Conservation (phyloP, 2,329 filamentous ascomycete species). For the Ramularia endophylla region DNA sequence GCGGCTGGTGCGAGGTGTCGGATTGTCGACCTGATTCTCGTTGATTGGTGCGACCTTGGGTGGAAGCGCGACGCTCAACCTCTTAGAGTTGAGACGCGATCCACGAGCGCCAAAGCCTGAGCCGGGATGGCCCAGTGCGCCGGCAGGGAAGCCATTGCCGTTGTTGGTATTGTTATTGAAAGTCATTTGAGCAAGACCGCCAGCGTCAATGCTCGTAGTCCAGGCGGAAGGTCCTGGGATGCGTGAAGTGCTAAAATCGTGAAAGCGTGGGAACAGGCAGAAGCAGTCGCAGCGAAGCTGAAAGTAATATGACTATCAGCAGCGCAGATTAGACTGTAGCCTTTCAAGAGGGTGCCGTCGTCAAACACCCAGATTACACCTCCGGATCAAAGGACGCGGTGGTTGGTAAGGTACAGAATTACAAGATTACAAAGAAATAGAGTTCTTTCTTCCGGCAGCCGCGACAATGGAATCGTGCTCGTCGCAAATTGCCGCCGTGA, state of each 20-base stretch:
- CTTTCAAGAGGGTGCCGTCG: constrained; percentile 10
- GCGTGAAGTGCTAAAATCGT: constrained; percentile 18
- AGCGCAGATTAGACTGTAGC: constrained; percentile 18
- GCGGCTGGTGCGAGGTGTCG: constrained; percentile 87
- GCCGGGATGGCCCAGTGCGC: constrained; percentile 67
- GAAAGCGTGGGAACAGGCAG: constrained; percentile 14
- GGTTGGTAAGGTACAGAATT: constrained; percentile 25
- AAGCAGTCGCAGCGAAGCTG: constrained; percentile 7
- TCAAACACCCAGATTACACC: constrained; percentile 26
- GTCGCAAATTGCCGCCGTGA: constrained; percentile 17
- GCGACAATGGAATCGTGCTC: constrained; percentile 18
- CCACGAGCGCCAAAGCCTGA: constrained; percentile 80
- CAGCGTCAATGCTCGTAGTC: constrained; percentile 72
- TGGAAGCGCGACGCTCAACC: constrained; percentile 69
- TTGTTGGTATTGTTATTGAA: constrained; percentile 56
- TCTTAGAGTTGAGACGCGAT: constrained; percentile 77
- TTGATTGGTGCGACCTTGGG: constrained; percentile 63
- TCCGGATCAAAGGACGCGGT: constrained; percentile 25
- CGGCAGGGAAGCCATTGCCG: constrained; percentile 51
- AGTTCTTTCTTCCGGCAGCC: constrained; percentile 20
- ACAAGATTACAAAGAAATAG: constrained; percentile 29
- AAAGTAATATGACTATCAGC: constrained; percentile 14
- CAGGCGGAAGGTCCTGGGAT: constrained; percentile 15
- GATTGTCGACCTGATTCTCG: constrained; percentile 61
- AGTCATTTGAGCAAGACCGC: constrained; percentile 99